Percentiles rank a stretch among this genome's conserved stretches.
Evolutionary conservation across 495 filamentous ascomycete genomes (phyloP).

Genomic region (Podospora pseudoanserina): DNA sequence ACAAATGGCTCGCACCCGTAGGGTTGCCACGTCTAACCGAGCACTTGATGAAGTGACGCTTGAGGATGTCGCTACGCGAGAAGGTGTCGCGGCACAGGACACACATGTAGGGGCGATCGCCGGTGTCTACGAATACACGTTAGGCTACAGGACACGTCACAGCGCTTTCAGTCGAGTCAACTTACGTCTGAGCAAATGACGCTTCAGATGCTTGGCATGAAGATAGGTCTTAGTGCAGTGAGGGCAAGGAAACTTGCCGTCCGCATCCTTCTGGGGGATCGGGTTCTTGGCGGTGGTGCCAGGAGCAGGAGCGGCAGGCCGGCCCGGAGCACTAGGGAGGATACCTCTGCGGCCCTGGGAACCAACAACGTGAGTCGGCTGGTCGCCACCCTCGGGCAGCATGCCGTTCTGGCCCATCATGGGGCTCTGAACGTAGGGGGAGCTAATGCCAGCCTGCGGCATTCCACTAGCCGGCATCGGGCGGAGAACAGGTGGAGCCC

Average conservation of each 20-base stretch:
- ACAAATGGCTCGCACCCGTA: conserved; percentile 84
- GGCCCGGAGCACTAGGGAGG: conserved; percentile 81
- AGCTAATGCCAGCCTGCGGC: conserved; percentile 46
- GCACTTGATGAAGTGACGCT: conserved; percentile 98
- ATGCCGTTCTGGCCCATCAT: conserved; percentile 42
- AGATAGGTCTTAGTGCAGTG: conserved; percentile 97
- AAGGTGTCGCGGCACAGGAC: conserved; percentile 97
- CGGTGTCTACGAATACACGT: conserved; percentile 64
- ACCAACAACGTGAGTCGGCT: conserved; percentile 82
- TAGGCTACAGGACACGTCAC: conserved; percentile 13
- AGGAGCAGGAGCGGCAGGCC: conserved; percentile 59
- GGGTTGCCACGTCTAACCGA: conserved; percentile 92
- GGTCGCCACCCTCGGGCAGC: conserved; percentile 43
- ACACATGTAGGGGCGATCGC: conserved; percentile 95
- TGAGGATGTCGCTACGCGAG: conserved; percentile 94
- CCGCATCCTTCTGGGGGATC: conserved; percentile 87
- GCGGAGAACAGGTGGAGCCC: conserved; percentile 51
- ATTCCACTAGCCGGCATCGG: conserved; percentile 63
- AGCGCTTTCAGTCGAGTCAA: conserved; percentile 25
- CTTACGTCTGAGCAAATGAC: conserved; percentile 93
- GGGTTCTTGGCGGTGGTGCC: conserved; percentile 68
- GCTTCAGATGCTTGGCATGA: conserved; percentile 95
- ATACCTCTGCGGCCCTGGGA: conserved; percentile 88
- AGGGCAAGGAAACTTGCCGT: conserved; percentile 95
- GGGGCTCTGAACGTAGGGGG: conserved; percentile 48